Percentiles rank a stretch among this genome's conserved stretches.
Conservation (phyloP, 345 rosid genomes). For the Pugionium cornutum region DNA sequence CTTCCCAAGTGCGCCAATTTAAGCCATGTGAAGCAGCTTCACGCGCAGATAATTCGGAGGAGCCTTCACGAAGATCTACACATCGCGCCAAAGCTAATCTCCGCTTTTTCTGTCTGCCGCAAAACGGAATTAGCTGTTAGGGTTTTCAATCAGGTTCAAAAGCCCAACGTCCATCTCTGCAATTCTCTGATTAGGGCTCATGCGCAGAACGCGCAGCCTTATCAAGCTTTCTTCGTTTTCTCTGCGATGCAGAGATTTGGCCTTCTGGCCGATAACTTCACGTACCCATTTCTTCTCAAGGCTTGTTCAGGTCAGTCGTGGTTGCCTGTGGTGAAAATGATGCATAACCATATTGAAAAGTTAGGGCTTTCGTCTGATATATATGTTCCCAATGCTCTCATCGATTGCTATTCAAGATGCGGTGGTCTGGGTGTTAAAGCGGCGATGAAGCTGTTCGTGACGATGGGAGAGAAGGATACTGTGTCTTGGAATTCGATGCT, state of each 20-base stretch:
- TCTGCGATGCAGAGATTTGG: conserved; percentile 62
- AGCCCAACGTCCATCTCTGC: conserved; percentile 61
- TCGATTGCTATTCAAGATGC: conserved; percentile 76
- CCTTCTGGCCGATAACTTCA: conserved; percentile 66
- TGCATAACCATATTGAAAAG: conserved; percentile 70
- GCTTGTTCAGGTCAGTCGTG: conserved; percentile 56
- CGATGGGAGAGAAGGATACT: conserved; percentile 58
- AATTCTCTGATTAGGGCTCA: conserved; percentile 71
- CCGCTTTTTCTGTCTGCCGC: conserved; percentile 67
- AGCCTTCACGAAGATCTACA: conserved; percentile 58
- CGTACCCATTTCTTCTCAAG: conserved; percentile 79
- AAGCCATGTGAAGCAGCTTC: conserved; percentile 62
- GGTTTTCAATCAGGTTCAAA: conserved; percentile 61
- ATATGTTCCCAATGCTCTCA: conserved; percentile 79
- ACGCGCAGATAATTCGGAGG: conserved; percentile 67
- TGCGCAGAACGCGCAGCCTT: conserved; percentile 52
- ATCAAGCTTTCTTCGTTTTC: conserved; percentile 61
- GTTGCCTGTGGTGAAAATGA: conserved; percentile 63
- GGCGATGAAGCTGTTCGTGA: conserved; percentile 64
- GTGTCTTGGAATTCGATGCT: conserved; percentile 90
- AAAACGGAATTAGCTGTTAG: conserved; percentile 53
- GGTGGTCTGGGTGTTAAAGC: conserved; percentile 57
- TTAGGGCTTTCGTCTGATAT: conserved; percentile 67
- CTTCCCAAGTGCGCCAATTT: conserved; percentile 73
- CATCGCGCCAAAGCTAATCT: conserved; percentile 68